A percentile compares a stretch with the other conserved stretches of the same genome.
phyloP scores from a whole-genome alignment of 805 yeast genomes.

The Saccharomycopsis sp. region DNA sequence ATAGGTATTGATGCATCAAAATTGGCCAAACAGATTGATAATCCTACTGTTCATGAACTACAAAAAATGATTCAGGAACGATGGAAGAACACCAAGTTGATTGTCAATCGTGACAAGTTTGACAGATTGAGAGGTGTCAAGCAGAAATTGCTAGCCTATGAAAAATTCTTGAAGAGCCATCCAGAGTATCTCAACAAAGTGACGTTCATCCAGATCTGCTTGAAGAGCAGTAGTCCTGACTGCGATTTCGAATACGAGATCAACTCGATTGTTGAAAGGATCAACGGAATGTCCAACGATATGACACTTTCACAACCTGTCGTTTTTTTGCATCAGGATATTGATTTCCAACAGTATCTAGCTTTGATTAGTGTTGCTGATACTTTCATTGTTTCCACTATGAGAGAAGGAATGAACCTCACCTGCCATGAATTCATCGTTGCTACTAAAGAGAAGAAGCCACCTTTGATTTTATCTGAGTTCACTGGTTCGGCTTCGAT shows the following conservation, averaged over 20 bases:
- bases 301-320: conserved; percentile 77
- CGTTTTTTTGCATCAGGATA: conserved; percentile 77
- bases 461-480: conserved; percentile 82
- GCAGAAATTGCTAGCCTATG: conserved; percentile 83
- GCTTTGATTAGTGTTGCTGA: conserved; percentile 84
- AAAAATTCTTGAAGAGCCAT: conserved; percentile 57
- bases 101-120: conserved; percentile 82
- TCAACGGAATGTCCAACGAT: conserved; percentile 66
- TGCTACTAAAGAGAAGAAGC: conserved; percentile 58
- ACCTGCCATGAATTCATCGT: conserved; percentile 91
- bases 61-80: conserved; percentile 61
- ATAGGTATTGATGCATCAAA: conserved; percentile 72
- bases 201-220: conserved; percentile 75
- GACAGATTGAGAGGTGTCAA: conserved; percentile 83
- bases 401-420: conserved; percentile 95
- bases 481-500: conserved; percentile 91
- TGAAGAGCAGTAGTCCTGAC: conserved; percentile 46
- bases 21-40: conserved; percentile 37
- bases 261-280: conserved; percentile 70
- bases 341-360: conserved; percentile 80
- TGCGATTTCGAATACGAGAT: conserved; percentile 64
- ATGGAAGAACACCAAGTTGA: conserved; percentile 61
- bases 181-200: conserved; percentile 64
- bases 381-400: conserved; percentile 75
- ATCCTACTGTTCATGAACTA: conserved; percentile 54